These are phyloP conservation scores for Ceratocystis lukuohia DNA, from an alignment of 2,329 filamentous ascomycete genomes.

Conservation along the genomic window DNA sequence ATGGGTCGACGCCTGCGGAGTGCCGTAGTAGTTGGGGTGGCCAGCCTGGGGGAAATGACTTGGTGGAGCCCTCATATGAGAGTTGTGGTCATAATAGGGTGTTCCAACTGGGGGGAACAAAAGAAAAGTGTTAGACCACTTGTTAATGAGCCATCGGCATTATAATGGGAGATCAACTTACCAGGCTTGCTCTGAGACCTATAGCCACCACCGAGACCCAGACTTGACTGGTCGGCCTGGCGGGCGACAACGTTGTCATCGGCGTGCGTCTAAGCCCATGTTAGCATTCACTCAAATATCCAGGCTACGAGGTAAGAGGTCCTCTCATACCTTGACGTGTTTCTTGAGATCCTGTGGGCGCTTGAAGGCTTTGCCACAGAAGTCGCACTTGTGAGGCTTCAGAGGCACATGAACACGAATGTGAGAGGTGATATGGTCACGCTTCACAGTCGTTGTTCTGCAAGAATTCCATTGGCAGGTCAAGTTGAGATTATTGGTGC, in stretches of 20 bases:
- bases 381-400: slow-evolving; percentile 98
- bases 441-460: slow-evolving; percentile 92
- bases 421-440: slow-evolving; percentile 97
- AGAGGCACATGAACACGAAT: slow-evolving; percentile 97
- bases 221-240: slow-evolving; percentile 34
- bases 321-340: slow-evolving; percentile 64
- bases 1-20: slow-evolving; percentile 39
- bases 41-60: slow-evolving; percentile 45
- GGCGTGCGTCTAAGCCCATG: slow-evolving; percentile 56
- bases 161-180: slow-evolving; percentile 30
- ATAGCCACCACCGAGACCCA: slow-evolving; percentile 41
- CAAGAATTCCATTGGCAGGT: slow-evolving; percentile 97
- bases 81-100: slow-evolving; percentile 52
- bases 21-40: slow-evolving; percentile 43
- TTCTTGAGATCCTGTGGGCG: slow-evolving; percentile 98
- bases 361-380: slow-evolving; percentile 98
- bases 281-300: neutral
- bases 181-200: slow-evolving; percentile 40
- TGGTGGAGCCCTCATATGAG: slow-evolving; percentile 46
- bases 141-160: slow-evolving; percentile 20
- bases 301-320: neutral
- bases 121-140: slow-evolving; percentile 20
- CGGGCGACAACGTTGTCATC: slow-evolving; percentile 71
- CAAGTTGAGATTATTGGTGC: slow-evolving; percentile 94
- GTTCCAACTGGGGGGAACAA: slow-evolving; percentile 26